Evolutionary conservation across 2,329 filamentous ascomycete species (phyloP).

Genomic region (Fulvia fulva): DNA sequence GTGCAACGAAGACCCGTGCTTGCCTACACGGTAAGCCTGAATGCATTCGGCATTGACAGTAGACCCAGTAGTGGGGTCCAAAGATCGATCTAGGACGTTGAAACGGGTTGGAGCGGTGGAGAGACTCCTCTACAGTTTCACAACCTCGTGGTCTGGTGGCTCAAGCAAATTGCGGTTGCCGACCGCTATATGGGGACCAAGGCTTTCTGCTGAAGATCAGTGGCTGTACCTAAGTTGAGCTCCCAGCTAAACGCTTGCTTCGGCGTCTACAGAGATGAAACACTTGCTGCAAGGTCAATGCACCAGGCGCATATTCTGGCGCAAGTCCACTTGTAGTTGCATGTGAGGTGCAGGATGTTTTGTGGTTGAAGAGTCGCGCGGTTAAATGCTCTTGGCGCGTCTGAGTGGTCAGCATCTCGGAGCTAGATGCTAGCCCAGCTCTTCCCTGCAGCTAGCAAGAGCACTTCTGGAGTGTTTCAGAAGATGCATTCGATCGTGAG

Average conservation of each 20-base stretch:
- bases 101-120: conserved; percentile 16
- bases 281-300: conserved; percentile 18
- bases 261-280: conserved; percentile 32
- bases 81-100: conserved; percentile 10
- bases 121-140: conserved; percentile 11
- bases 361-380: conserved; percentile 16
- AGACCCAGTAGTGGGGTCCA: conserved; percentile 5
- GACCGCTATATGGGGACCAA: conserved; percentile 10
- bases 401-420: neutral
- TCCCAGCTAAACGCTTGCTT: conserved; percentile 21
- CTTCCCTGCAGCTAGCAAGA: conserved; percentile 5
- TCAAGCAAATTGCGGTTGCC: conserved; percentile 13
- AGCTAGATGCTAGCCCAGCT: conserved; percentile 1
- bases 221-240: conserved; percentile 24
- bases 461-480: conserved; percentile 11
- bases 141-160: conserved; percentile 7
- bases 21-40: conserved; percentile 1
- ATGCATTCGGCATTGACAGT: conserved; percentile 10
- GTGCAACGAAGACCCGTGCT: conserved; percentile 24
- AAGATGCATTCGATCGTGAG: conserved; percentile 14
- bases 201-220: conserved; percentile 10
- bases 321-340: conserved; percentile 10
- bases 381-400: conserved; percentile 7
- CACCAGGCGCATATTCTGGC: conserved; percentile 10
- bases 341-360: conserved; percentile 8